These are phyloP conservation scores for Eimeria zaria DNA, from an alignment of 169 alveolate species.

Conservation along the genomic window DNA sequence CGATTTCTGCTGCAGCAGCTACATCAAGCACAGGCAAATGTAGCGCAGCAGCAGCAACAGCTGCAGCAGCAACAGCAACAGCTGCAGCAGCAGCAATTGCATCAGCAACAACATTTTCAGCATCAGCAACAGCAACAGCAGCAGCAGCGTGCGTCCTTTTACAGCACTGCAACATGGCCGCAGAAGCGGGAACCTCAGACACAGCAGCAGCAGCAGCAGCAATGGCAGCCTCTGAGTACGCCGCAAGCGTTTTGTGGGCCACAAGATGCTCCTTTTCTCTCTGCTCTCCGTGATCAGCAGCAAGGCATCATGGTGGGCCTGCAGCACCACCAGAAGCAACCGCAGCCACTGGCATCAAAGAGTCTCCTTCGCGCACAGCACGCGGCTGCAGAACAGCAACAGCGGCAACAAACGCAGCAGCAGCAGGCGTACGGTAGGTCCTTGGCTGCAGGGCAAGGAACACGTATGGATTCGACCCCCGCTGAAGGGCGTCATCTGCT, in stretches of 20 bases:
- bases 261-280: neutral
- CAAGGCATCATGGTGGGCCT: neutral
- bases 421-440: neutral
- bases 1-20: neutral
- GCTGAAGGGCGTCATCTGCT: conserved; percentile 6
- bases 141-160: neutral
- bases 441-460: neutral
- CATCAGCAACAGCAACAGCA: neutral
- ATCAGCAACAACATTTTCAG: too few species aligned
- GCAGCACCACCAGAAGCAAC: neutral
- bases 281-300: neutral
- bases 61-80: neutral
- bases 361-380: neutral
- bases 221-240: neutral
- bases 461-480: neutral
- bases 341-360: neutral
- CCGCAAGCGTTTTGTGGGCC: neutral
- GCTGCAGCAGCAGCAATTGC: neutral
- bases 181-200: neutral
- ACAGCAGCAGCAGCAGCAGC: conserved; percentile 3
- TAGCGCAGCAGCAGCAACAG: neutral
- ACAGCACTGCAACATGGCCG: neutral
- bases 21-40: neutral
- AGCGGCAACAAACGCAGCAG: neutral
- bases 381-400: neutral